phyloP scores from a whole-genome alignment of 1,284 basidiomycete genomes.

The Entoloma clypeatum region DNA sequence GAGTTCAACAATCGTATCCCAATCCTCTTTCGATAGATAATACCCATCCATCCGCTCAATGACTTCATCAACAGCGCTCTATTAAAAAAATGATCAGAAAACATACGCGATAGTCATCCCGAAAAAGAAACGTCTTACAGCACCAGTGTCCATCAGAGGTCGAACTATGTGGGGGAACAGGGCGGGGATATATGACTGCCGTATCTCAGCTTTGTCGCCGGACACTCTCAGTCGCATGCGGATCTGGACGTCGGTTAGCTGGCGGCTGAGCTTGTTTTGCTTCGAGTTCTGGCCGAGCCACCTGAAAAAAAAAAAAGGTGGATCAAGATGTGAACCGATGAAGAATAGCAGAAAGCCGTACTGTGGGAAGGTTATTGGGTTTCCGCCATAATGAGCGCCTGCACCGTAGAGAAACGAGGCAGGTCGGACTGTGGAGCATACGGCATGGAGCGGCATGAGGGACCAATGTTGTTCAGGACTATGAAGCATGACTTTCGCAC shows the following conservation, averaged over 20 bases:
- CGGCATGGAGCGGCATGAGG: constrained; percentile 90
- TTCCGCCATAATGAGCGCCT: constrained; percentile 66
- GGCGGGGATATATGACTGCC: constrained; percentile 87
- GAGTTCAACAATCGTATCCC: constrained; percentile 93
- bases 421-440: constrained; percentile 85
- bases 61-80: constrained; percentile 79
- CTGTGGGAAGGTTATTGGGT: constrained; percentile 78
- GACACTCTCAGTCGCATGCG: constrained; percentile 93
- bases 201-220: constrained; percentile 84
- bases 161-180: constrained; percentile 77
- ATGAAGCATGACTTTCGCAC: constrained; percentile 9
- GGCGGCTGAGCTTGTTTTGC: constrained; percentile 76
- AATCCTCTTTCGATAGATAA: constrained; percentile 90
- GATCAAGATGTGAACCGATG: constrained; percentile 5
- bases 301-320: constrained; percentile 36
- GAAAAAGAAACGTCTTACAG: constrained; percentile 40
- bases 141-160: constrained; percentile 72
- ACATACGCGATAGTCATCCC: not conserved
- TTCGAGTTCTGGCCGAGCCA: constrained; percentile 99
- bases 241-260: constrained; percentile 88
- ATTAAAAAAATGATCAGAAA: constrained; percentile 14
- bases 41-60: constrained; percentile 94
- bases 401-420: constrained; percentile 78
- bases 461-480: constrained; percentile 96
- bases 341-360: constrained; percentile 42